phyloP scores from a whole-genome alignment of 495 filamentous ascomycete species.

The Hypoxylon cercidicola region DNA sequence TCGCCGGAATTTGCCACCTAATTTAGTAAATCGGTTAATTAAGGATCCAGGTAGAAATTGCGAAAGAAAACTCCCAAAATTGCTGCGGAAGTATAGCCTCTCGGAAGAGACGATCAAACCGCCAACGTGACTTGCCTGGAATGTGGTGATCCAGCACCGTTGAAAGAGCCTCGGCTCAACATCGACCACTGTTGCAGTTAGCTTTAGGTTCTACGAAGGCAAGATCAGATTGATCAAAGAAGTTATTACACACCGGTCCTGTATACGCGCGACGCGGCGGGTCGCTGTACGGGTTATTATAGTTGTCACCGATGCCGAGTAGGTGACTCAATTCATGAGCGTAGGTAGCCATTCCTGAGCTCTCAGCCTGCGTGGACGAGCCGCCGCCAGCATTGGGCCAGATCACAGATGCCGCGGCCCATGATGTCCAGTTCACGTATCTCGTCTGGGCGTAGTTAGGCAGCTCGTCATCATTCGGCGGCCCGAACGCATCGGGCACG shows the following conservation, averaged over 20 bases:
- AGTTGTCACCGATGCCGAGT: conserved; percentile 56
- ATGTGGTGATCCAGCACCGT: no score
- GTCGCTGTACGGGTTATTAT: conserved; percentile 54
- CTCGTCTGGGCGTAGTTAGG: conserved; percentile 52
- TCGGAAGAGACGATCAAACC: no score
- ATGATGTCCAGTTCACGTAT: conserved; percentile 56
- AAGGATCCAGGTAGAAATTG: no score
- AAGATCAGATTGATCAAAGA: no score
- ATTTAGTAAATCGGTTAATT: no score
- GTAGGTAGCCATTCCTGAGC: conserved; percentile 54
- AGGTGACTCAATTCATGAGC: conserved; percentile 55
- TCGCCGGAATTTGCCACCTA: conserved; percentile 55
- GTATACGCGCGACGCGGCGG: conserved; percentile 53
- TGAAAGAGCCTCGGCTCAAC: conserved; percentile 53
- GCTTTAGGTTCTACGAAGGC: no score
- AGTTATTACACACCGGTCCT: no score
- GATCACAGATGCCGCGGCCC: conserved; percentile 50
- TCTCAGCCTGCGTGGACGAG: conserved; percentile 56
- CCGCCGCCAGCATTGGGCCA: conserved; percentile 57
- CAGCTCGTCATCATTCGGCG: conserved; percentile 44
- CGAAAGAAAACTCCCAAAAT: no score
- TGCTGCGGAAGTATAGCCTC: no score
- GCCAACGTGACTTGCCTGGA: no score
- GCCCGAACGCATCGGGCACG: conserved; percentile 52
- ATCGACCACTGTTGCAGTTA: no score